Conservation (phyloP, 768 basidiomycete species). For the Amanita phalloides region DNA sequence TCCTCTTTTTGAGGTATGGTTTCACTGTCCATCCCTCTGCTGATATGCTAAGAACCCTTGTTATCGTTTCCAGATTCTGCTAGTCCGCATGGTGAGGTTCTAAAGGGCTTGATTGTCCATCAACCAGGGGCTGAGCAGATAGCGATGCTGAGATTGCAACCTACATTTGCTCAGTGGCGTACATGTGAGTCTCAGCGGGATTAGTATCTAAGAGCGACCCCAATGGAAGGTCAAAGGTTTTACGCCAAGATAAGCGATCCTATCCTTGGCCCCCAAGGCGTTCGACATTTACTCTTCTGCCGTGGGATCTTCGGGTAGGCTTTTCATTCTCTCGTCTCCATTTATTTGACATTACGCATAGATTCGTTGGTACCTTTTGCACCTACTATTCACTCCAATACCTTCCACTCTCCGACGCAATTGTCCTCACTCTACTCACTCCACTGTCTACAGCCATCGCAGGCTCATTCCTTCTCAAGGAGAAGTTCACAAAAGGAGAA, state of each 20-base stretch:
- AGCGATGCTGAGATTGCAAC: neutral
- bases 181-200: neutral
- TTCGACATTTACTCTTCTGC: slow-evolving; percentile 42
- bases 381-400: slow-evolving; percentile 66
- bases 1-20: neutral
- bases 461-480: slow-evolving; percentile 33
- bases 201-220: too few species aligned
- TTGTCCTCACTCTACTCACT: slow-evolving; percentile 63
- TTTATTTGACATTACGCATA: too few species aligned
- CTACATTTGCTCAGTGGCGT: neutral
- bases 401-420: slow-evolving; percentile 69
- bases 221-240: slow-evolving; percentile 16
- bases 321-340: slow-evolving; percentile 40
- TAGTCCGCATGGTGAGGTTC: neutral
- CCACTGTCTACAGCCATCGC: slow-evolving; percentile 57
- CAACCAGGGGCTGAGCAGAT: neutral
- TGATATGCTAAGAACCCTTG: neutral
- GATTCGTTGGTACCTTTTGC: slow-evolving; percentile 61
- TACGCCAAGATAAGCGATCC: slow-evolving; percentile 40
- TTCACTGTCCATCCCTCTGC: neutral
- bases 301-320: slow-evolving; percentile 60
- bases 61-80: neutral
- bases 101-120: neutral
- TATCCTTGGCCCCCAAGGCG: slow-evolving; percentile 56
- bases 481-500: slow-evolving; percentile 44